phyloP scores from a whole-genome alignment of 2,329 filamentous ascomycete genomes.

The Macroventuria anomochaeta region DNA sequence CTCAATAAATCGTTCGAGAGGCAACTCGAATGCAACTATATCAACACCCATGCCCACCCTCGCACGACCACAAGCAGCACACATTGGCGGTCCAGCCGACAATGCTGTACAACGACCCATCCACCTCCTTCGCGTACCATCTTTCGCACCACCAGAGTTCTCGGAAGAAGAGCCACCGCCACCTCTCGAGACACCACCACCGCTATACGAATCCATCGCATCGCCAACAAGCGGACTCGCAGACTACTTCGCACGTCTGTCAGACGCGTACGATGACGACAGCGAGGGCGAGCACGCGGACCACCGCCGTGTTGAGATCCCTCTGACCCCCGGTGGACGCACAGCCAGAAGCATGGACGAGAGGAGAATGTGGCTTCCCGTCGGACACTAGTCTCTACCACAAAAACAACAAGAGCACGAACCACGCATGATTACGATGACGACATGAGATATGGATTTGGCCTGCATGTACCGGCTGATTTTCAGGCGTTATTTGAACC shows the following conservation, averaged over 20 bases:
- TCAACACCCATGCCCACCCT: slow-evolving; percentile 53
- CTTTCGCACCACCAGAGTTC: slow-evolving; percentile 87
- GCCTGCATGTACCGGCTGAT: slow-evolving; percentile 5
- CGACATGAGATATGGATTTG: slow-evolving; percentile 22
- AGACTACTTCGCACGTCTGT: slow-evolving; percentile 85
- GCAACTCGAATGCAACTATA: slow-evolving; percentile 33
- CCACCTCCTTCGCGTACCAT: slow-evolving; percentile 81
- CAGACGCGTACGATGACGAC: slow-evolving; percentile 69
- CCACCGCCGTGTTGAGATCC: slow-evolving; percentile 59
- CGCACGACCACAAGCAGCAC: slow-evolving; percentile 57
- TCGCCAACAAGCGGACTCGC: slow-evolving; percentile 74
- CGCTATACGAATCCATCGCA: slow-evolving; percentile 81
- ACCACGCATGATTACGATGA: slow-evolving; percentile 17
- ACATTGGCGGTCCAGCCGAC: slow-evolving; percentile 55
- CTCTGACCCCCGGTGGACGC: slow-evolving; percentile 67
- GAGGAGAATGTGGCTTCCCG: slow-evolving; percentile 61
- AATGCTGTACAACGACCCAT: slow-evolving; percentile 71
- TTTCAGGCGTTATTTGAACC: slow-evolving; percentile 3
- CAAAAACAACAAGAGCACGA: background rate
- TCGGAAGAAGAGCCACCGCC: slow-evolving; percentile 80
- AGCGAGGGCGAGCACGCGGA: slow-evolving; percentile 54
- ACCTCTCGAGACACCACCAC: slow-evolving; percentile 78
- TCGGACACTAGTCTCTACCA: slow-evolving; percentile 40
- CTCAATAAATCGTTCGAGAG: slow-evolving; percentile 55
- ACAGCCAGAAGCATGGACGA: slow-evolving; percentile 71